Evolutionary conservation across 129 eudicot species (phyloP).

Genomic region (Escallonia rubra): DNA sequence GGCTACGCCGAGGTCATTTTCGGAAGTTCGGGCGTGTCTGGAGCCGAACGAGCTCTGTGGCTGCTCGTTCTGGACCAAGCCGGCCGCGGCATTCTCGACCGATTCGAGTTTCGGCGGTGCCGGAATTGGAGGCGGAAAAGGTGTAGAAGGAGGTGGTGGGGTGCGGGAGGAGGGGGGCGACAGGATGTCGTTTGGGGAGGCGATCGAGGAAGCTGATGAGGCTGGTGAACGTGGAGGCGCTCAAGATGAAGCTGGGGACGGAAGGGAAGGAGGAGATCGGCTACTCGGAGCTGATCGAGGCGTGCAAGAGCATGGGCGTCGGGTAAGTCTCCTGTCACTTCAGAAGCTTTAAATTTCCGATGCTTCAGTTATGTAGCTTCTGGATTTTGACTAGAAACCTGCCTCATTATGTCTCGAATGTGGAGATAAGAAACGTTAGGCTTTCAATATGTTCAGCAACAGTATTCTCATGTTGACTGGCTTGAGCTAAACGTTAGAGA

Average conservation of each 20-base stretch:
- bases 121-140: too few species aligned
- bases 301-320: conserved; percentile 48
- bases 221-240: conserved; percentile 42
- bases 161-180: not conserved
- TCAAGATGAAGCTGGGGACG: conserved; percentile 37
- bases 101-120: not conserved
- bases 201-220: conserved; percentile 48
- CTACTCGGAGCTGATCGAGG: conserved; percentile 42
- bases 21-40: not conserved
- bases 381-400: too few species aligned
- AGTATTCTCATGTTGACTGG: too few species aligned
- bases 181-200: conserved; percentile 31
- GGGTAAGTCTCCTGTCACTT: conserved; percentile 38
- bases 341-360: too few species aligned
- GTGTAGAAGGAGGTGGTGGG: not conserved
- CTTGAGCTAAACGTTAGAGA: too few species aligned
- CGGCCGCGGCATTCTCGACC: not conserved
- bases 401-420: too few species aligned
- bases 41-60: too few species aligned
- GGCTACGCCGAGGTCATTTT: not conserved
- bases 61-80: too few species aligned
- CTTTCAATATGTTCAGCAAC: too few species aligned
- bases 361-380: too few species aligned
- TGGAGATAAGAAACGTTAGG: too few species aligned
- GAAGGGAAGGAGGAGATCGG: conserved; percentile 39